phyloP scores from a whole-genome alignment of 2,329 filamentous ascomycete species.

The Pestalotiopsis sp. region DNA sequence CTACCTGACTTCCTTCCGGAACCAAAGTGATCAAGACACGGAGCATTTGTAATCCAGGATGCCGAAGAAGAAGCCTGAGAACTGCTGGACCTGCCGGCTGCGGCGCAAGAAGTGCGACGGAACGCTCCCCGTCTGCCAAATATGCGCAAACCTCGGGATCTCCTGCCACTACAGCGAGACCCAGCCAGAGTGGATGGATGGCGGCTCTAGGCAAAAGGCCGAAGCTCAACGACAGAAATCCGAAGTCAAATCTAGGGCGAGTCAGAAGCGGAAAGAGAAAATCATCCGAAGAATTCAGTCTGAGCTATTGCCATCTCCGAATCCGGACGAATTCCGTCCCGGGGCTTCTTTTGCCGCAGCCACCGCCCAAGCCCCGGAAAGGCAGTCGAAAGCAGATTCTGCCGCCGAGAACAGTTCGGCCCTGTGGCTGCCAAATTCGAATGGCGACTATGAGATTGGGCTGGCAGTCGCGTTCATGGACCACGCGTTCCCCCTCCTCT shows the following conservation, averaged over 20 bases:
- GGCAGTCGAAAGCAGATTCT: not conserved
- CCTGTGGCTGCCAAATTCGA: not conserved
- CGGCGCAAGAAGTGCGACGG: constrained; percentile 66
- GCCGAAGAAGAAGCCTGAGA: constrained; percentile 26
- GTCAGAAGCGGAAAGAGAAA: constrained; percentile 49
- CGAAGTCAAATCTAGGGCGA: constrained; percentile 58
- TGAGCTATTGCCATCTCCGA: not conserved
- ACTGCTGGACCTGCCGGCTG: constrained; percentile 64
- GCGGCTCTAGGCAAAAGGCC: constrained; percentile 47
- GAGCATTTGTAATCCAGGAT: not conserved
- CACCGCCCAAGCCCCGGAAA: not conserved
- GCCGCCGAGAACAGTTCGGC: not conserved
- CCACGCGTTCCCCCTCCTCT: constrained; percentile 63
- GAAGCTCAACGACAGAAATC: constrained; percentile 56
- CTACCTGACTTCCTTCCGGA: too few relatives aligned
- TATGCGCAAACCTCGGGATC: constrained; percentile 56
- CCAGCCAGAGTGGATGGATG: constrained; percentile 64
- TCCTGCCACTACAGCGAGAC: constrained; percentile 54
- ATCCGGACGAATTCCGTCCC: not conserved
- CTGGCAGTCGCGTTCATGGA: constrained; percentile 63
- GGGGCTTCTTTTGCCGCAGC: not conserved
- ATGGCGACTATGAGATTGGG: constrained; percentile 24
- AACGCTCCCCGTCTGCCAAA: constrained; percentile 50
- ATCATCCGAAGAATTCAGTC: not conserved
- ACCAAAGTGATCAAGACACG: not conserved